Base-by-base conservation (phyloP, 2,329 filamentous ascomycete genomes). In the Aspergillus pseudonomiae region DNA sequence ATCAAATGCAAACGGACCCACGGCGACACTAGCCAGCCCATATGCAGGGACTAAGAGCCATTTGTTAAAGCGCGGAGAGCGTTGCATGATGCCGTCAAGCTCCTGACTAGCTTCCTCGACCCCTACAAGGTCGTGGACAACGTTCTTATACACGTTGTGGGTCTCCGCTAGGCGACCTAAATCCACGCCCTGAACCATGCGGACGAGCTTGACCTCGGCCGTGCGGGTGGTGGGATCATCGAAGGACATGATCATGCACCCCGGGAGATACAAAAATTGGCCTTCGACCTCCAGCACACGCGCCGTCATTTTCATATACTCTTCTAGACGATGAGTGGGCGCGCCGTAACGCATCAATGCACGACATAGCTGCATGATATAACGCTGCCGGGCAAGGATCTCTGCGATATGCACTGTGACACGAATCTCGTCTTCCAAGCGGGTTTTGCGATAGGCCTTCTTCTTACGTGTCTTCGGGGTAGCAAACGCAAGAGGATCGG, bases 311-410 rank as follows among this genome's bases (percentile, higher is more conserved):
- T 86, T 89, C 86, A 97, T 89, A 77, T 96, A 96, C 74, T 96
- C 80, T 78, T 97, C 94, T 11, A 97, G 82, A 24, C 94, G 89
- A 79, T 97, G 94, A 0, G 93, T 96, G 1, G 94, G 94, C 0
- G 94, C 94, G 24, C 94, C 94, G 68, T 92, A 97, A 73, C 88
- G 84, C 93, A 97, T 97, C 60, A 97, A 81, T 1, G 92, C 91
- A 41, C 89, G 88, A 73, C 93, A 97, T 45, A 97, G 85, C 77
- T 92, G 93, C 65, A 94, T 84, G 19, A 97, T 85, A 74, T 96
- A 97, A 53, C 88, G 87, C 70, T 97, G 93, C 2, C 93, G 87
- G 54, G 89, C 88, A 26, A 97, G 84, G 21, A 91, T 94, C 65
- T 87, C 85, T n/a, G 85, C 85, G 64, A 89, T 84, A 71, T 88